Percentiles rank a stretch among this genome's conserved stretches.
Conservation (phyloP, 2,329 filamentous ascomycete genomes). For the Amylocarpus encephaloides region DNA sequence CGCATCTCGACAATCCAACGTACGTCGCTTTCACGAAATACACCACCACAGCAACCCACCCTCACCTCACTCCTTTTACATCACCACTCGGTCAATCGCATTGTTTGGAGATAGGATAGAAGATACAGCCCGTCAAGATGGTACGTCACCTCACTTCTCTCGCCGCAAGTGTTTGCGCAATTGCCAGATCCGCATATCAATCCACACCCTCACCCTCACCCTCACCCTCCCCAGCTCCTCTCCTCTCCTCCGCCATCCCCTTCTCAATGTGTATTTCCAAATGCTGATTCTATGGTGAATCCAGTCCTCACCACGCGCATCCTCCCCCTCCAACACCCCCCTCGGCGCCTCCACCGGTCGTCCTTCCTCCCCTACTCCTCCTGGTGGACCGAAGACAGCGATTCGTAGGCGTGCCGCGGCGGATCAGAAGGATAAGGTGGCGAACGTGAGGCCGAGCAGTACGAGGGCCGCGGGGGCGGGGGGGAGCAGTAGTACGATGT, state of each 20-base stretch:
- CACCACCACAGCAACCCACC: slow-evolving; percentile 5
- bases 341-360: slow-evolving; percentile 62
- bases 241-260: too few species aligned
- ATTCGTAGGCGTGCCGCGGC: slow-evolving; percentile 93
- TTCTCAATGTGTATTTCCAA: neutral
- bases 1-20: slow-evolving; percentile 3
- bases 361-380: slow-evolving; percentile 79
- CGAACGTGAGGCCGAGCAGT: slow-evolving; percentile 86
- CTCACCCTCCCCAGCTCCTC: too few species aligned
- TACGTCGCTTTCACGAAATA: slow-evolving; percentile 9
- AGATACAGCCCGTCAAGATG: slow-evolving; percentile 11
- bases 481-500: slow-evolving; percentile 95
- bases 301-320: slow-evolving; percentile 36
- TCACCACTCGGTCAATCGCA: neutral
- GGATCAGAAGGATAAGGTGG: slow-evolving; percentile 94
- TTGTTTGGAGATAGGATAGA: too few species aligned
- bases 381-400: slow-evolving; percentile 89
- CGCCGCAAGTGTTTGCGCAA: too few species aligned
- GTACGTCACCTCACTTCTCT: slow-evolving; percentile 8
- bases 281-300: neutral
- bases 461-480: slow-evolving; percentile 91
- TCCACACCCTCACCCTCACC: neutral
- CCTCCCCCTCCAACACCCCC: slow-evolving; percentile 51
- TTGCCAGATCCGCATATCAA: neutral
- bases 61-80: neutral